A percentile compares a stretch with the other conserved stretches of the same genome.
phyloP scores from a whole-genome alignment of 192 early-diverging fungal species.

The Rhizoclosmatium globosum region DNA sequence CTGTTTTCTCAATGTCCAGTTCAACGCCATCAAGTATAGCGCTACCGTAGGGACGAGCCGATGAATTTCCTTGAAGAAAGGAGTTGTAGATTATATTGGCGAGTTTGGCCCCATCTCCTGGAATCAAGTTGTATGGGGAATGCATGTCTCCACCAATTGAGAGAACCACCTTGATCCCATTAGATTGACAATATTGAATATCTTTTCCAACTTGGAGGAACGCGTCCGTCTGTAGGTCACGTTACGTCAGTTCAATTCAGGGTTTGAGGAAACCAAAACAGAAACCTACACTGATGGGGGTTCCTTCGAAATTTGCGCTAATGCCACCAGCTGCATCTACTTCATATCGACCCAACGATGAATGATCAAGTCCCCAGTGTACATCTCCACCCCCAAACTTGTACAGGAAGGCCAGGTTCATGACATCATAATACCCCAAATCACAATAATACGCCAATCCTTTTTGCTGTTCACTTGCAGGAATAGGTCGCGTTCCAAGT shows the following conservation, averaged over 20 bases:
- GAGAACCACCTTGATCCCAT: conserved; percentile 26
- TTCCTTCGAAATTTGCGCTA: conserved; percentile 4
- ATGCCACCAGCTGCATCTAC: not conserved
- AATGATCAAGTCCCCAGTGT: conserved; percentile 23
- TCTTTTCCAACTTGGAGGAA: conserved; percentile 17
- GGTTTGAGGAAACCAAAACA: too few relatives aligned
- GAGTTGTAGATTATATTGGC: conserved; percentile 26
- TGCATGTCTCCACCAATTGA: conserved; percentile 35
- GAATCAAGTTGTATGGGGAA: conserved; percentile 17
- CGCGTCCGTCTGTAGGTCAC: not conserved
- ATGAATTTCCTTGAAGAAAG: conserved; percentile 16
- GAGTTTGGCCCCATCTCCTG: conserved; percentile 20
- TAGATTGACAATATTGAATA: conserved; percentile 30
- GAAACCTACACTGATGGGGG: conserved; percentile 6
- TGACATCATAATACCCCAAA: conserved; percentile 14
- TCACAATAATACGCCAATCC: conserved; percentile 14
- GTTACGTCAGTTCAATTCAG: not conserved
- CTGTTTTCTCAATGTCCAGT: conserved; percentile 25
- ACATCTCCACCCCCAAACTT: conserved; percentile 23
- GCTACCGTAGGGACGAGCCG: conserved; percentile 14
- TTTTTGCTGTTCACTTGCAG: not conserved
- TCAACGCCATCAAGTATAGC: conserved; percentile 32
- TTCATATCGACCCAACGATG: conserved; percentile 8
- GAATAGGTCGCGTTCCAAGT: not conserved
- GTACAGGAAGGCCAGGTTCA: conserved; percentile 30